Conservation (phyloP, 257 asterid species). For the Ballota nigra region DNA sequence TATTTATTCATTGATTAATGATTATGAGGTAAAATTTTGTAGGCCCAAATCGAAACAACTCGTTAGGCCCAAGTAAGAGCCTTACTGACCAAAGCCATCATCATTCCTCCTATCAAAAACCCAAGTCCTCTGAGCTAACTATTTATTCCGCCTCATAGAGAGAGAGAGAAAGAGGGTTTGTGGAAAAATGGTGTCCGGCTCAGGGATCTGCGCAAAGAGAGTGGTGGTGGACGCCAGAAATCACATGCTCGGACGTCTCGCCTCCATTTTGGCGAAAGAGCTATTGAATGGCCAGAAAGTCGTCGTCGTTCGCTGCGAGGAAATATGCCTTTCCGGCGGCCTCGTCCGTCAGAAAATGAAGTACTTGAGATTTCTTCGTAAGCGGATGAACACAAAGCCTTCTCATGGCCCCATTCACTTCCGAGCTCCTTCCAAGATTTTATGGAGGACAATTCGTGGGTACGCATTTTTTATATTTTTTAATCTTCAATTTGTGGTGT, state of each 20-base stretch:
- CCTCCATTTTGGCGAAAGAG: conserved; percentile 48
- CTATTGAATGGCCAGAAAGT: conserved; percentile 49
- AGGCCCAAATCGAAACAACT: background rate
- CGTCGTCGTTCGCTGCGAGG: conserved; percentile 45
- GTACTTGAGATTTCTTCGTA: conserved; percentile 43
- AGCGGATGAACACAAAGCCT: conserved; percentile 54
- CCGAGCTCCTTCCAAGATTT: conserved; percentile 55
- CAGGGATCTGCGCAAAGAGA: conserved; percentile 54
- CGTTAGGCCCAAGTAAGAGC: background rate
- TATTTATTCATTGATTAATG: too few relatives aligned
- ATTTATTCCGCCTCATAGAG: conserved; percentile 6
- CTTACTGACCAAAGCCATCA: background rate
- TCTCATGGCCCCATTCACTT: conserved; percentile 53
- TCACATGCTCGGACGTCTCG: conserved; percentile 49
- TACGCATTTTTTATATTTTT: conserved; percentile 8
- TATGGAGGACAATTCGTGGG: conserved; percentile 60
- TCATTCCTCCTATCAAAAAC: conserved; percentile 15
- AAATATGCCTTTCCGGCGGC: conserved; percentile 51
- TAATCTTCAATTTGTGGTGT: background rate
- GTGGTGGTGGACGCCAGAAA: too few relatives aligned
- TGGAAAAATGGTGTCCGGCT: conserved; percentile 44
- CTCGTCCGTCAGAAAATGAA: conserved; percentile 57
- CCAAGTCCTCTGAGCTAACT: conserved; percentile 9
- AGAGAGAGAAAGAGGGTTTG: background rate
- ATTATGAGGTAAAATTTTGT: too few relatives aligned